phyloP scores from a whole-genome alignment of 306 rosid species.

The Dalbergia oliveri region DNA sequence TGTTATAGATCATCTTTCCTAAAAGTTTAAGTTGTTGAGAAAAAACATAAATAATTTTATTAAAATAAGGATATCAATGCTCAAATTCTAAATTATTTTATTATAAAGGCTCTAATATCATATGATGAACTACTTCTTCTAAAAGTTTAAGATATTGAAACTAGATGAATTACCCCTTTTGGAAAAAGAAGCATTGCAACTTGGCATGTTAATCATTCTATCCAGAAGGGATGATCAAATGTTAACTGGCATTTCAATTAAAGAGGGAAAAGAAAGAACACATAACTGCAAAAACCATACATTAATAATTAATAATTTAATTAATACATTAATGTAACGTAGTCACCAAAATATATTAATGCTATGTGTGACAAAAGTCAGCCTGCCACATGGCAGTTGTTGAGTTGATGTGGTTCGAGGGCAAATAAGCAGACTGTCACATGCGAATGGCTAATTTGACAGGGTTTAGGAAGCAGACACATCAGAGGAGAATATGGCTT shows the following conservation, averaged over 20 bases:
- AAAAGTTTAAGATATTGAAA: too few species aligned
- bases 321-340: not conserved
- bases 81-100: too few species aligned
- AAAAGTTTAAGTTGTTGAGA: too few species aligned
- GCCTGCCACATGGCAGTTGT: conserved; percentile 40
- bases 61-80: too few species aligned
- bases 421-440: conserved; percentile 47
- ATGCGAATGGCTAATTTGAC: conserved; percentile 48
- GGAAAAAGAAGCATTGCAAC: conserved; percentile 38
- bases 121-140: too few species aligned
- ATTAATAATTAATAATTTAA: too few species aligned
- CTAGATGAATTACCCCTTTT: not conserved
- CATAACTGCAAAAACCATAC: conserved; percentile 35
- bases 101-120: too few species aligned
- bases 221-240: conserved; percentile 47
- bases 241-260: conserved; percentile 59
- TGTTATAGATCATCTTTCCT: too few species aligned
- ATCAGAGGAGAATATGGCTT: conserved; percentile 57
- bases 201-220: conserved; percentile 49
- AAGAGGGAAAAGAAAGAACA: conserved; percentile 19
- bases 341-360: not conserved
- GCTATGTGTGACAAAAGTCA: conserved; percentile 41
- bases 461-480: conserved; percentile 44
- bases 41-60: too few species aligned
- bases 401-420: conserved; percentile 25